phyloP scores from a whole-genome alignment of 108 stramenopile genomes.

The Discostella stelligeroides region DNA sequence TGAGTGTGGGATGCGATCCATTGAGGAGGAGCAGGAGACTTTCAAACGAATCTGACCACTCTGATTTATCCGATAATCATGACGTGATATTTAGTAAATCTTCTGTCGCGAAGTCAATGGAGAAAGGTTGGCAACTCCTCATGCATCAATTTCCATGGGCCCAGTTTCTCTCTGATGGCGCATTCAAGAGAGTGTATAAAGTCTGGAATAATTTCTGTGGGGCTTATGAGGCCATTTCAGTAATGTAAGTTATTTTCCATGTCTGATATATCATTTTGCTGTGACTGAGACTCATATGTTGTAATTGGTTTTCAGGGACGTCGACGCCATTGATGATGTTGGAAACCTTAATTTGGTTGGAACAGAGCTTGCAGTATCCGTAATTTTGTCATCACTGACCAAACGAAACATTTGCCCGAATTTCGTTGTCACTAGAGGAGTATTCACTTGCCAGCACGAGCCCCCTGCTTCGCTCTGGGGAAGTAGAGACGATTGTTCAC shows the following conservation, averaged over 20 bases:
- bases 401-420: slow-evolving; percentile 89
- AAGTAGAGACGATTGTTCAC: slow-evolving; percentile 51
- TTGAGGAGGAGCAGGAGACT: slow-evolving; percentile 32
- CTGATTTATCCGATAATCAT: slow-evolving; percentile 19
- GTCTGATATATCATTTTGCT: not conserved
- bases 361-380: slow-evolving; percentile 89
- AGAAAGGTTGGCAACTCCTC: slow-evolving; percentile 66
- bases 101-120: slow-evolving; percentile 48
- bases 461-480: slow-evolving; percentile 79
- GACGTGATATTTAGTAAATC: slow-evolving; percentile 3
- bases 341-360: slow-evolving; percentile 76
- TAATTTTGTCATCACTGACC: slow-evolving; percentile 82
- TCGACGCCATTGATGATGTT: slow-evolving; percentile 55
- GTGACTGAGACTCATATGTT: slow-evolving; percentile 10
- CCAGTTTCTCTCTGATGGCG: slow-evolving; percentile 88
- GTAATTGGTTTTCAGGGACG: slow-evolving; percentile 57
- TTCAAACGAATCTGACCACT: slow-evolving; percentile 41
- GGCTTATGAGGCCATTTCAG: slow-evolving; percentile 80
- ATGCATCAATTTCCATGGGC: slow-evolving; percentile 69
- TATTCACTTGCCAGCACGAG: slow-evolving; percentile 71
- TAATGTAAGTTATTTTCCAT: slow-evolving; percentile 69
- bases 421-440: slow-evolving; percentile 85
- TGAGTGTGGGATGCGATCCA: slow-evolving; percentile 72
- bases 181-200: slow-evolving; percentile 89
- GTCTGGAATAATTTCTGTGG: slow-evolving; percentile 65